Evolutionary conservation across 2,329 filamentous ascomycete species (phyloP).

Genomic region (Phyllosticta paracitricarpa): DNA sequence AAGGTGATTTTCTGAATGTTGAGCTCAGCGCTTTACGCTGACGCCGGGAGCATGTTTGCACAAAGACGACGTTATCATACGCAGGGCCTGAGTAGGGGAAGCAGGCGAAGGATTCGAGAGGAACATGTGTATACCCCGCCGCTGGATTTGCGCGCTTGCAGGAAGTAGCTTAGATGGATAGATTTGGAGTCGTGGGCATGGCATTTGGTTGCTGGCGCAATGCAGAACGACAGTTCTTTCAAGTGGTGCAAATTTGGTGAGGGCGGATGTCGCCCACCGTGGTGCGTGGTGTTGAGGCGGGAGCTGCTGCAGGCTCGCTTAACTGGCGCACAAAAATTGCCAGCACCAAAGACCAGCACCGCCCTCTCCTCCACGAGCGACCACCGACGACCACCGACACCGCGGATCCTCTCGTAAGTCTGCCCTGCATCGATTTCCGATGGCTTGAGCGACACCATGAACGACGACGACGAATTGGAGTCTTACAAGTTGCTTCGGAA

Average conservation of each 20-base stretch:
- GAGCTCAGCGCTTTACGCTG: no score
- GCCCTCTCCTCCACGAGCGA: constrained; percentile 7
- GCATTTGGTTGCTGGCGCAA: not conserved
- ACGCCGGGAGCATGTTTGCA: not conserved
- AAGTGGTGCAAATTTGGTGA: no score
- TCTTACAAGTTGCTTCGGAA: constrained; percentile 89
- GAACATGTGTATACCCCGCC: not conserved
- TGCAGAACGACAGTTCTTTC: no score
- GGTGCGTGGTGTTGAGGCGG: constrained; percentile 4
- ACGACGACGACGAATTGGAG: constrained; percentile 11
- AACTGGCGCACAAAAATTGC: constrained; percentile 9
- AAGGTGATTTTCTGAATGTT: no score
- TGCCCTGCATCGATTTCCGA: not conserved
- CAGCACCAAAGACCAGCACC: not conserved
- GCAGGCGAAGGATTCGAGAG: not conserved
- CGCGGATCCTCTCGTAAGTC: constrained; percentile 10
- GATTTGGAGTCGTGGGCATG: not conserved
- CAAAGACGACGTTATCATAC: not conserved
- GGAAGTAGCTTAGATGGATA: not conserved
- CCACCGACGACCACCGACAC: constrained; percentile 8
- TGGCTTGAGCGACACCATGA: constrained; percentile 1
- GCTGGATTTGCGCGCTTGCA: not conserved
- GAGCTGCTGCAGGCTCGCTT: constrained; percentile 8
- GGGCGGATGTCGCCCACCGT: constrained; percentile 3
- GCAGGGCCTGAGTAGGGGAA: not conserved